These are phyloP conservation scores for Amanita brunnescens DNA, from an alignment of 768 basidiomycete species.

Conservation along the genomic window DNA sequence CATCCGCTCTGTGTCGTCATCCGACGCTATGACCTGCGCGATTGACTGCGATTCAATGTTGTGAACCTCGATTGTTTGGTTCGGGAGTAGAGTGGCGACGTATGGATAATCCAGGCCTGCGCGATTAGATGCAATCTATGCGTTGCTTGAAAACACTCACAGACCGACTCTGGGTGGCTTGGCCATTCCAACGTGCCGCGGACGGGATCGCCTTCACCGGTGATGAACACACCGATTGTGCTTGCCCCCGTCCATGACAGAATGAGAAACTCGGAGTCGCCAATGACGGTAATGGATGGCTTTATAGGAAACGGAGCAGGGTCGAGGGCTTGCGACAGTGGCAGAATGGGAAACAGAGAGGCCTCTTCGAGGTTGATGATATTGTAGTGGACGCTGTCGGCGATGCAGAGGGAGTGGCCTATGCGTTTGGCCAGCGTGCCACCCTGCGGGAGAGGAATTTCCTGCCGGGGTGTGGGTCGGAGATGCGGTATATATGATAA, in stretches of 20 bases:
- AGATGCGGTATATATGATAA: not conserved
- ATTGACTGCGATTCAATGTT: slow-evolving; percentile 65
- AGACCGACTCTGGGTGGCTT: slow-evolving; percentile 63
- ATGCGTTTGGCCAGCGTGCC: slow-evolving; percentile 52
- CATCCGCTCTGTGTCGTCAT: slow-evolving; percentile 17
- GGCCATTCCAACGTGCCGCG: slow-evolving; percentile 86
- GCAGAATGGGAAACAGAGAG: slow-evolving; percentile 63
- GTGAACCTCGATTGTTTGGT: slow-evolving; percentile 77
- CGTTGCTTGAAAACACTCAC: slow-evolving; percentile 35
- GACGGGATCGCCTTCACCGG: slow-evolving; percentile 77
- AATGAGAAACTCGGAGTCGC: slow-evolving; percentile 75
- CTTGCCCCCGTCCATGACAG: slow-evolving; percentile 76
- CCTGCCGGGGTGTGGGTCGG: slow-evolving; percentile 29
- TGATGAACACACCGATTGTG: slow-evolving; percentile 84
- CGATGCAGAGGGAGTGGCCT: slow-evolving; percentile 61
- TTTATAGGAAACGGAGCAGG: slow-evolving; percentile 34
- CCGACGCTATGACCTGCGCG: slow-evolving; percentile 49
- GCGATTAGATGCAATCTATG: not conserved
- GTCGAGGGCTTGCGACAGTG: slow-evolving; percentile 61
- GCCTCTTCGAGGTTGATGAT: slow-evolving; percentile 72
- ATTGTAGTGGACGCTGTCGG: slow-evolving; percentile 65
- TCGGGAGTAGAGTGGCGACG: slow-evolving; percentile 67
- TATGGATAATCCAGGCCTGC: slow-evolving; percentile 78
- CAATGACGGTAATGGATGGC: slow-evolving; percentile 69
- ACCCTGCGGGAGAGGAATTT: slow-evolving; percentile 59